Evolutionary conservation across 805 yeast species (phyloP), one percentile per base, ranked within the genome.

Genomic region (Yarrowia sp.): DNA sequence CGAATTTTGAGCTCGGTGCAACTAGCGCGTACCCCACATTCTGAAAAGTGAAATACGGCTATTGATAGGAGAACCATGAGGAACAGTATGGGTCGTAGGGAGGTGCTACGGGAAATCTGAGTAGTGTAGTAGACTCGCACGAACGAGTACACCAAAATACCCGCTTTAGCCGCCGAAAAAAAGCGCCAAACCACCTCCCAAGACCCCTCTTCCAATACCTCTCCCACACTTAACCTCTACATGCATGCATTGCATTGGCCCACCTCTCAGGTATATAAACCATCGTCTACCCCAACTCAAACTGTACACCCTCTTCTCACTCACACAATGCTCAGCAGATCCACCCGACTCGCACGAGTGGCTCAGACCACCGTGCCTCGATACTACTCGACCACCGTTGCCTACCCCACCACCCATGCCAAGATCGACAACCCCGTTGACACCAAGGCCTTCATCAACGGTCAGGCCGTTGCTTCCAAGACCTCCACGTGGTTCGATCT

Each of bases 401-500:
- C 68, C 31, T 62, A 47, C 57, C 69, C 71, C 41, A 66, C 71
- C 14, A 66, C 69, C 45, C 79, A 76, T 68, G 71, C 70, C 31
- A 70, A 73, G 64, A 69, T 75, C 47, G 65, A 64, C 15, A 65
- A 66, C 38, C 75, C 77, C 22, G 73, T 69, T 6, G 81, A 70
- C 60, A 78, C 77, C 64, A 74, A 74, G 62, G 70, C 71, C 58
- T 78, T 72, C 68, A 68, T 78, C 53, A 76, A 85, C 71, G 85
- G 85, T 72, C 67, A 83, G 74, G 77, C 83, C 65, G 75, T 82
- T 67, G 78, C 80, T 68, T 80, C 85, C 31, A 80, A 79, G 60
- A 76, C 89, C 8, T 70, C 76, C 13, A 79, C 79, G 67, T 83
- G 91, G 91, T 85, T 81, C 71, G 90, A 87, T 67, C 81, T 88